A percentile compares a stretch with the other conserved stretches of the same genome.
Evolutionary conservation across 2,329 filamentous ascomycete species (phyloP).

Genomic region (Aspergillus candidus): DNA sequence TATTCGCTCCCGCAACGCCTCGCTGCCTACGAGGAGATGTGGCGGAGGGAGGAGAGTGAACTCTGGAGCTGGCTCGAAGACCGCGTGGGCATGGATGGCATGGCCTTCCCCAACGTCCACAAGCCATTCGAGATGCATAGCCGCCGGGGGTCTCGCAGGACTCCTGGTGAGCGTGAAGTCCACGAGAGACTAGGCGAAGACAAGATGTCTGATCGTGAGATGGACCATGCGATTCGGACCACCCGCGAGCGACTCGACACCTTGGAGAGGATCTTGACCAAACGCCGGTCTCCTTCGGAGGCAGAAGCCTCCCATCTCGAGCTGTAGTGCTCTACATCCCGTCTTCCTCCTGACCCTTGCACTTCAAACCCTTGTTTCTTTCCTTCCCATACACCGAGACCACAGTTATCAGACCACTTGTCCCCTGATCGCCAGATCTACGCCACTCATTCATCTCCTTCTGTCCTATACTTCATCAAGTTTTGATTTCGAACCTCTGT

Average conservation of each 20-base stretch:
- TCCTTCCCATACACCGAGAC: neutral
- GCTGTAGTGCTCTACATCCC: slow-evolving; percentile 12
- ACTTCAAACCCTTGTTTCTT: neutral
- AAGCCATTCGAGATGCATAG: slow-evolving; percentile 34
- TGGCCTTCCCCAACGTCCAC: slow-evolving; percentile 32
- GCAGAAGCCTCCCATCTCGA: slow-evolving; percentile 19
- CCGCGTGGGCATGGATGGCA: slow-evolving; percentile 64
- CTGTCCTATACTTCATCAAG: too few species aligned
- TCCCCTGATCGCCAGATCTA: neutral
- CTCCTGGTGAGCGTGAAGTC: slow-evolving; percentile 41
- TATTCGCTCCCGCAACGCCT: slow-evolving; percentile 57
- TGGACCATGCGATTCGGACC: slow-evolving; percentile 73
- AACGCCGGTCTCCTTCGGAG: slow-evolving; percentile 41
- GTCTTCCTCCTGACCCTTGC: neutral
- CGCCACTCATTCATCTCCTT: slow-evolving; percentile 2
- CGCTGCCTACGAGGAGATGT: slow-evolving; percentile 87
- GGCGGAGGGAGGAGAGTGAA: slow-evolving; percentile 79
- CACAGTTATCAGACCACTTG: too few species aligned
- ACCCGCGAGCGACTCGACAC: slow-evolving; percentile 79
- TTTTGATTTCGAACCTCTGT: too few species aligned
- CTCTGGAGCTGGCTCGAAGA: slow-evolving; percentile 94
- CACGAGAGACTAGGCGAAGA: slow-evolving; percentile 56
- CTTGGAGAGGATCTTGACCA: slow-evolving; percentile 66
- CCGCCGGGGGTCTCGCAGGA: slow-evolving; percentile 32
- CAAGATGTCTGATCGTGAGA: slow-evolving; percentile 65